Conservation (phyloP, 768 basidiomycete species). For the Tephrocybe rancida region DNA sequence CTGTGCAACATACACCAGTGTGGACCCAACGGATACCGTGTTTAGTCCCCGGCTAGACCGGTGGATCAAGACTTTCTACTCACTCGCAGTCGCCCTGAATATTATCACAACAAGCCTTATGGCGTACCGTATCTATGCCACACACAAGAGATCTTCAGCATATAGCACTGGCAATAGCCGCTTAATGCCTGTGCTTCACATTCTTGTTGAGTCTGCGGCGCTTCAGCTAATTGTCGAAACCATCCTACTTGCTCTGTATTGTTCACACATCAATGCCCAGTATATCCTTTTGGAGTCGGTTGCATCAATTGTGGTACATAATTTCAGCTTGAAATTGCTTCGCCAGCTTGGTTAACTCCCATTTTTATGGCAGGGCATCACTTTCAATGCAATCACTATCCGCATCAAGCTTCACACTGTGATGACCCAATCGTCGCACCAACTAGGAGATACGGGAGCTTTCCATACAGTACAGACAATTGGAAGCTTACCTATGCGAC, state of each 20-base stretch:
- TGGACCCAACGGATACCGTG: conserved; percentile 12
- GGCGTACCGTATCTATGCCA: conserved; percentile 7
- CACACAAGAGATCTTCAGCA: conserved; percentile 1
- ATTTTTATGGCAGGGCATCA: conserved; percentile 9
- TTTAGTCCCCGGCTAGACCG: conserved; percentile 6
- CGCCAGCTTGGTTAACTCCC: no score
- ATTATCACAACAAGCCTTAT: conserved; percentile 13
- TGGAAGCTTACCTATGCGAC: conserved; percentile 8
- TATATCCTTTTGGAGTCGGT: conserved; percentile 12
- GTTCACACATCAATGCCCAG: conserved; percentile 11
- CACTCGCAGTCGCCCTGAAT: conserved; percentile 8
- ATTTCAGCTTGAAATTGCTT: background rate
- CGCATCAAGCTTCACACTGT: conserved; percentile 11
- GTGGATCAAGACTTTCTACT: conserved; percentile 14
- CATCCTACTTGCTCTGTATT: conserved; percentile 13
- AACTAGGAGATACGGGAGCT: background rate
- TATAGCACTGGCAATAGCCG: background rate
- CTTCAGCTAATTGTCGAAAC: conserved; percentile 11
- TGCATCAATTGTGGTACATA: conserved; percentile 9
- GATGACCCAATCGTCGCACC: background rate
- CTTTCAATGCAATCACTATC: conserved; percentile 12
- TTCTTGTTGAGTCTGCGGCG: conserved; percentile 12
- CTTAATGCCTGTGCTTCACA: conserved; percentile 6
- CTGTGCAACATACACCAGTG: conserved; percentile 7
- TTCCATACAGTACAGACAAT: conserved; percentile 10